Evolutionary conservation across 345 rosid species (phyloP).

Genomic region (Eucalyptus pauciflora): DNA sequence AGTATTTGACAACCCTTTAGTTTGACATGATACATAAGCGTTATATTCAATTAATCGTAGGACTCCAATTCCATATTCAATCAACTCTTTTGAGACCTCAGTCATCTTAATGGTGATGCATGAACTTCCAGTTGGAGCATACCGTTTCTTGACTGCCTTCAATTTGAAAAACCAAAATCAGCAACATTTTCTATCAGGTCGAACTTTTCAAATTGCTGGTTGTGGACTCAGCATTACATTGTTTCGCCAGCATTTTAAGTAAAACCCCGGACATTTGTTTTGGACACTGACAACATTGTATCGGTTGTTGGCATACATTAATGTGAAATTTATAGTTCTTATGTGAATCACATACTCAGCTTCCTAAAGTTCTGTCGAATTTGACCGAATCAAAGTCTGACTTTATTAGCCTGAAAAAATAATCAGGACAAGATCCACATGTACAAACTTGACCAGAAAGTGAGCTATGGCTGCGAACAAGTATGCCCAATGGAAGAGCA

Average conservation of each 20-base stretch:
- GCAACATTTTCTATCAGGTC: background rate
- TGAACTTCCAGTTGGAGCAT: background rate
- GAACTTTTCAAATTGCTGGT: background rate
- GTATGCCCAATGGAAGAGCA: slow-evolving; percentile 84
- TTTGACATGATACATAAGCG: background rate
- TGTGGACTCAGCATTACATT: background rate
- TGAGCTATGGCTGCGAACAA: slow-evolving; percentile 53
- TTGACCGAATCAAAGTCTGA: background rate
- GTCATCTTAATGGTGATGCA: background rate
- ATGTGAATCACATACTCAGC: background rate
- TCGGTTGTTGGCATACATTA: background rate
- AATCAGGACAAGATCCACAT: slow-evolving; percentile 61
- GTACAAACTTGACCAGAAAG: slow-evolving; percentile 67
- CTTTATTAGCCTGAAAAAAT: background rate
- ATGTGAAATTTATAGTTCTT: background rate
- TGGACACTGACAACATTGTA: background rate
- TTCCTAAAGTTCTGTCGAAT: background rate
- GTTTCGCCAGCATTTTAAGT: background rate
- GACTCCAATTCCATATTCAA: background rate
- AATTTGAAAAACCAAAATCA: background rate
- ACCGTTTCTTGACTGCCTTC: background rate
- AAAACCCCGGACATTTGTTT: background rate
- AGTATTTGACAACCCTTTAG: background rate
- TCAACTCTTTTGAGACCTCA: background rate
- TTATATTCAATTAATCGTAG: background rate